Evolutionary conservation across 352 stramenopile genomes (phyloP), one percentile per base, ranked within the genome.

Genomic region (Pythium volutum): DNA sequence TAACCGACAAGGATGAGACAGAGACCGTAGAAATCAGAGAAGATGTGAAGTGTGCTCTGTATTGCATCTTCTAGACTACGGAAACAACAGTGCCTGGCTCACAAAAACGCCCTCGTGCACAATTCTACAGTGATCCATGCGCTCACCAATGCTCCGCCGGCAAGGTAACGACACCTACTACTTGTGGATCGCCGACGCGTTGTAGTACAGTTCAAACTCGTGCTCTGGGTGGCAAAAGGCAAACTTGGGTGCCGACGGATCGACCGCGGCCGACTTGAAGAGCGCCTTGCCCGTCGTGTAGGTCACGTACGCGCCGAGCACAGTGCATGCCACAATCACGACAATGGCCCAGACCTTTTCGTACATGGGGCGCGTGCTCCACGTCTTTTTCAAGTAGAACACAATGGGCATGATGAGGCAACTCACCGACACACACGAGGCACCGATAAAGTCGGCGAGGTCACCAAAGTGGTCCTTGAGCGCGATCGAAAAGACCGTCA

Each of bases 341-440:
- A n/a, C 16, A 2, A 34, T n/a, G 22, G 41, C 54, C 43, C 27
- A 52, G 29, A 38, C 42, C 54, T 61, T 61, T 20, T 61, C 54
- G 26, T 45, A 61, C 10, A 43, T 53, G 12, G 62, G 55, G 48
- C 76, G 74, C 20, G 50, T 62, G 39, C 66, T 51, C 77, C 77
- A 87, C 51, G 81, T 71, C 53, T 79, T 73, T 63, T 83, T 89
- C 7, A 90, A 63, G 74, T 87, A 90, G 69, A 90, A 88, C 41
- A 81, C 66, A 50, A 86, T 82, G 11, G 81, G 81, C 48, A 90
- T 53, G 46, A 88, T 81, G 47, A 87, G 82, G 66, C 78, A 90
- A 38, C 71, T 72, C 47, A 85, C 67, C 12, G 78, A 74, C 26
- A 85, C 76, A 43, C 66, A 65, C 60, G 71, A 90, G 16, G 81